These are phyloP conservation scores for Nemania sp. DNA, from an alignment of 2,329 filamentous ascomycete genomes.

Conservation along the genomic window DNA sequence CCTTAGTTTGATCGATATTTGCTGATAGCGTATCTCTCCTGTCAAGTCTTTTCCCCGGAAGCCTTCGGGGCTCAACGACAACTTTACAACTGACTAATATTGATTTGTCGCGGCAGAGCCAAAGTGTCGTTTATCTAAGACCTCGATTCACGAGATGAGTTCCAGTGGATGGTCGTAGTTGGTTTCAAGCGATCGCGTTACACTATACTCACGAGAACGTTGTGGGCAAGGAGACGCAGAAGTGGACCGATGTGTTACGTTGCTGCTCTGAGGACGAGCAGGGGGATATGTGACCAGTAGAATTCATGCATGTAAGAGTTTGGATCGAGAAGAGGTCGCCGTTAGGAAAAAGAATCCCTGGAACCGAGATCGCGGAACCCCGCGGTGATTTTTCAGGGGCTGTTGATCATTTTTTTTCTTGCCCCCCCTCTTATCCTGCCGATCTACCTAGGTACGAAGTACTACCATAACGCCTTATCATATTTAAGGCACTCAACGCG, in stretches of 20 bases:
- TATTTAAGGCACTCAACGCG: too few species aligned
- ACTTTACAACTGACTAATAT: background rate
- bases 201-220: constrained; percentile 7
- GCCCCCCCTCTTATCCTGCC: too few species aligned
- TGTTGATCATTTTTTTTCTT: too few species aligned
- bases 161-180: background rate
- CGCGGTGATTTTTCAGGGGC: constrained; percentile 10
- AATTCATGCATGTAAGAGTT: constrained; percentile 20
- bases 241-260: constrained; percentile 2
- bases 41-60: background rate
- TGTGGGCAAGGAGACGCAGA: constrained; percentile 25
- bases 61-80: too few species aligned
- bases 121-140: background rate
- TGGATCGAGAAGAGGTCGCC: constrained; percentile 31
- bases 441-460: too few species aligned
- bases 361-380: constrained; percentile 29
- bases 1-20: constrained; percentile 14
- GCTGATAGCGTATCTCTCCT: background rate
- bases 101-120: background rate
- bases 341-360: background rate
- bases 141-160: background rate
- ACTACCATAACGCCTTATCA: too few species aligned
- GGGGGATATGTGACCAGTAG: constrained; percentile 27
- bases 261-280: constrained; percentile 16
- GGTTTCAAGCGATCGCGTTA: background rate